Conservation (phyloP, 108 stramenopile genomes). For the Skeletonema grethae region DNA sequence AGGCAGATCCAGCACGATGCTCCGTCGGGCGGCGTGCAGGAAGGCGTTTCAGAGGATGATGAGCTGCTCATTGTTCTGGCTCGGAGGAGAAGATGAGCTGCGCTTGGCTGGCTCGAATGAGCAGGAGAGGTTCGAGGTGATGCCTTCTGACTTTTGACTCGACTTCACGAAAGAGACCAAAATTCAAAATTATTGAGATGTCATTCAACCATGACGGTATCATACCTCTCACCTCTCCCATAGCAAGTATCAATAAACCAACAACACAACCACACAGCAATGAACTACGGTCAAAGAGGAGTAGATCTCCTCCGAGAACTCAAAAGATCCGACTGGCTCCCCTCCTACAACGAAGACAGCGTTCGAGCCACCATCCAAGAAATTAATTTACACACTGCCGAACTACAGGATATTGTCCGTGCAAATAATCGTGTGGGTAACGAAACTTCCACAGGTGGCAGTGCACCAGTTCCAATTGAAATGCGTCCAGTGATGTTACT, state of each 20-base stretch:
- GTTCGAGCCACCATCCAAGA: slow-evolving; percentile 69
- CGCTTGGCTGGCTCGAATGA: too few species aligned
- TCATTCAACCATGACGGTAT: too few species aligned
- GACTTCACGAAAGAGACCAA: too few species aligned
- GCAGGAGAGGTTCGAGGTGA: too few species aligned
- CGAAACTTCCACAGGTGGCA: background rate
- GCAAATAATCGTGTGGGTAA: slow-evolving; percentile 32
- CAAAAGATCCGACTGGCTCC: slow-evolving; percentile 88
- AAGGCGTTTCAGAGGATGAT: too few species aligned
- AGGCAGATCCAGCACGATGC: background rate
- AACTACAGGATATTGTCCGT: slow-evolving; percentile 58
- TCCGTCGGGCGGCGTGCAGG: too few species aligned
- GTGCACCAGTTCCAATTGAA: slow-evolving; percentile 39
- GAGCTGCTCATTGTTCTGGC: too few species aligned
- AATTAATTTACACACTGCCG: slow-evolving; percentile 58
- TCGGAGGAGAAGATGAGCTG: too few species aligned
- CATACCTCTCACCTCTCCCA: too few species aligned
- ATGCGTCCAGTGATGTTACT: slow-evolving; percentile 77
- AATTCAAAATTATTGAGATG: too few species aligned
- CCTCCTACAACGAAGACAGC: slow-evolving; percentile 88
- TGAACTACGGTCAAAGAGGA: slow-evolving; percentile 73
- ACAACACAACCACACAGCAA: background rate
- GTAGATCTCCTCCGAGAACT: slow-evolving; percentile 90
- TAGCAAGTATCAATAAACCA: too few species aligned
- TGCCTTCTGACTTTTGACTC: too few species aligned